Percentiles rank a stretch among this genome's conserved stretches.
phyloP scores from a whole-genome alignment of 106 monocot species.

The Acorus calamus region DNA sequence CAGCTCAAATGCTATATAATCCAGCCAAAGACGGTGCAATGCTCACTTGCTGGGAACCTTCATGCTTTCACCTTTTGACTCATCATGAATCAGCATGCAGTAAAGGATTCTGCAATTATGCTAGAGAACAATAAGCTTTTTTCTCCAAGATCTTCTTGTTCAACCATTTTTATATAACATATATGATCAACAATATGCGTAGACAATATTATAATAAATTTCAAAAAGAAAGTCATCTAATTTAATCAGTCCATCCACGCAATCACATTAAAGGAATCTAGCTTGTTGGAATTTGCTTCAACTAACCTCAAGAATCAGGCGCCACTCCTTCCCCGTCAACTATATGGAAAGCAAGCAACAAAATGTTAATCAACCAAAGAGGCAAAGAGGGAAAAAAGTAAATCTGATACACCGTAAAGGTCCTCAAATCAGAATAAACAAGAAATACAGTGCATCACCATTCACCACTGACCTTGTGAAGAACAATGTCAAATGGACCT shows the following conservation, averaged over 20 bases:
- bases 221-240: too few relatives aligned
- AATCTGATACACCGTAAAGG: too few relatives aligned
- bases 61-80: constrained; percentile 25
- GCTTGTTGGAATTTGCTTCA: neutral
- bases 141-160: neutral
- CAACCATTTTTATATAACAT: too few relatives aligned
- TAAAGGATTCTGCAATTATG: constrained; percentile 19
- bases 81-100: constrained; percentile 15
- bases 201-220: too few relatives aligned
- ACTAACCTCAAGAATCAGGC: constrained; percentile 76
- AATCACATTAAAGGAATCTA: too few relatives aligned
- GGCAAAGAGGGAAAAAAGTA: constrained; percentile 6
- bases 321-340: constrained; percentile 77
- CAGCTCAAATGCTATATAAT: constrained; percentile 8
- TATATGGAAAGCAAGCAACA: constrained; percentile 12
- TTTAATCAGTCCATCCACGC: too few relatives aligned
- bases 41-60: constrained; percentile 4
- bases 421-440: neutral
- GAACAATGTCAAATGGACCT: constrained; percentile 89
- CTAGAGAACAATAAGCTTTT: constrained; percentile 6
- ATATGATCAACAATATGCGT: too few relatives aligned
- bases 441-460: neutral
- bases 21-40: constrained; percentile 11
- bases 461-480: constrained; percentile 62
- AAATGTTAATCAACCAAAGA: neutral